Evolutionary conservation across 306 rosid species (phyloP), one percentile per base, ranked within the genome.

Genomic region (Mimosa bimucronata): DNA sequence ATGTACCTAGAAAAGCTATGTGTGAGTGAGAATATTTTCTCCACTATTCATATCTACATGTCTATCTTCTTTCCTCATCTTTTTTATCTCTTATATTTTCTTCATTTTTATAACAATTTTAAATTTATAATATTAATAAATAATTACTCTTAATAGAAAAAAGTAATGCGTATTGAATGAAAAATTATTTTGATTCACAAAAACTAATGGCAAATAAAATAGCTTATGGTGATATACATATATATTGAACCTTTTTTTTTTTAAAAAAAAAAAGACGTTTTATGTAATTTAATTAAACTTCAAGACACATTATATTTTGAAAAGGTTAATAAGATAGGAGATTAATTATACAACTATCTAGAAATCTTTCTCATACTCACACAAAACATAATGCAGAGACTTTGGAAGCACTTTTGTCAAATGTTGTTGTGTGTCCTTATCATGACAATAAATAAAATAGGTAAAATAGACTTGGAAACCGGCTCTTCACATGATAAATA

Each of bases 401-500:
- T 58, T 66, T 12, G 34, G 37, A 60, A 25, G 72, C 21, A 19
- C 28, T 4, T 41, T 34, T 9, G 48, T 66, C 71, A n/a, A 66
- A 34, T 37, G n/a, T 37, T 9, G 72, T 38, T 37, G 72, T 19
- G 48, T 66, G 72, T 66, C 72, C 2, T 38, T 19, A 37, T 66
- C 57, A 70, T 42, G 23, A 9, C 7, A 25, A 41, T 44, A 70
- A 70, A 41, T 40, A 38, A 66, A 70, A 5, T 6, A 23, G 21
- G 23, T 26, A 26, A 2, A 2, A 42, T 42, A 21, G 74, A 42
- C 50, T 23, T 23, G n/a, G 55, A 41, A 25, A 28, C 2, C 18
- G 55, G 57, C 44, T n/a, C 6, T 12, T 14, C 75, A 70, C 75
- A 70, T 70, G 75, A 50, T 2, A n/a, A 70, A 66, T 19, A 44